Conservation (phyloP, 768 basidiomycete genomes). For the Amanita pseudoporphyria region DNA sequence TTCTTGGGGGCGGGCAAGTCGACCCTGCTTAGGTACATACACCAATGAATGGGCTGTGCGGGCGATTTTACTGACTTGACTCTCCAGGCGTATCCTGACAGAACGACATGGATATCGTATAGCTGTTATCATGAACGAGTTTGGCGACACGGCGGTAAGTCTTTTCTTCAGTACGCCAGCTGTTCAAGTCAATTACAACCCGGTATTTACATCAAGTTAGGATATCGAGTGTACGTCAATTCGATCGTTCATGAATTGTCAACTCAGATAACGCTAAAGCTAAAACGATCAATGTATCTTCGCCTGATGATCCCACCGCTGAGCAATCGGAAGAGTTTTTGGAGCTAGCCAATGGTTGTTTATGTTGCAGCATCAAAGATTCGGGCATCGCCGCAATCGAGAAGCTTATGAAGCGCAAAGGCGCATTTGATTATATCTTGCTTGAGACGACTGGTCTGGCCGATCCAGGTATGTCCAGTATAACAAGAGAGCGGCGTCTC, state of each 20-base stretch:
- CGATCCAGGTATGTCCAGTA: constrained; percentile 61
- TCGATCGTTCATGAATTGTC: background rate
- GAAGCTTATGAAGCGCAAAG: constrained; percentile 78
- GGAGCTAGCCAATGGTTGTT: constrained; percentile 90
- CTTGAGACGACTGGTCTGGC: constrained; percentile 95
- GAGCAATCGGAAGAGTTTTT: constrained; percentile 77
- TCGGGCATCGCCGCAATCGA: constrained; percentile 90
- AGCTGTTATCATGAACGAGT: constrained; percentile 98
- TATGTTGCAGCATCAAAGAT: constrained; percentile 99
- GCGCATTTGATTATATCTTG: constrained; percentile 90
- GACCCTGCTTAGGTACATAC: constrained; percentile 68
- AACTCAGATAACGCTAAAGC: constrained; percentile 32
- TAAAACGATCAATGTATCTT: constrained; percentile 77
- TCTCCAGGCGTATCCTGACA: constrained; percentile 70
- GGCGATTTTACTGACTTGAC: constrained; percentile 5
- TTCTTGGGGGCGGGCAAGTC: constrained; percentile 95
- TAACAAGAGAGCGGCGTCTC: background rate
- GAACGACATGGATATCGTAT: constrained; percentile 93
- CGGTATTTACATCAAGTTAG: constrained; percentile 36
- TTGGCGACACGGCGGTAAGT: constrained; percentile 87
- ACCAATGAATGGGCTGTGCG: constrained; percentile 20
- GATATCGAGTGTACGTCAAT: constrained; percentile 77
- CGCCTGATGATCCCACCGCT: constrained; percentile 49
- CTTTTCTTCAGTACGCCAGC: background rate
- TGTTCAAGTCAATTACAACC: constrained; percentile 1